A percentile compares a stretch with the other conserved stretches of the same genome.
These are phyloP conservation scores for Marsdenia floribunda DNA, from an alignment of 257 asterid species.

Conservation along the genomic window DNA sequence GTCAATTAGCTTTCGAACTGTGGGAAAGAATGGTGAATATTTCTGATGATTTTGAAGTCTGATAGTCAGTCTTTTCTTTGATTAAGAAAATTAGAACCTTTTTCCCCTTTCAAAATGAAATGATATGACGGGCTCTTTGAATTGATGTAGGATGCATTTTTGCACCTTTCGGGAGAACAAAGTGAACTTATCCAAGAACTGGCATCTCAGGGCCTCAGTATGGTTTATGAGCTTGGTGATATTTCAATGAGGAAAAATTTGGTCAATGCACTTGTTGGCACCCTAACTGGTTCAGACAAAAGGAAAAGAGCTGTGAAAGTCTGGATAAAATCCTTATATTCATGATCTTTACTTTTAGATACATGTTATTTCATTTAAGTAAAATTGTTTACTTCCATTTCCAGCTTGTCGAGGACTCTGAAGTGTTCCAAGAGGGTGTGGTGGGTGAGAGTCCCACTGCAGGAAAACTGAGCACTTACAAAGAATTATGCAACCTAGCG, in stretches of 20 bases:
- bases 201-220: constrained; percentile 99
- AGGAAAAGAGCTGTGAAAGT: constrained; percentile 96
- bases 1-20: neutral
- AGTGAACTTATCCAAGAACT: constrained; percentile 93
- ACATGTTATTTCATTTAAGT: neutral
- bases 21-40: neutral
- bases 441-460: constrained; percentile 95
- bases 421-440: constrained; percentile 88
- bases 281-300: constrained; percentile 97
- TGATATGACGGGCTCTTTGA: neutral
- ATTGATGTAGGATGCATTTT: constrained; percentile 82
- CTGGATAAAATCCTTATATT: constrained; percentile 21
- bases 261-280: constrained; percentile 94
- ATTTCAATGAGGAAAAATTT: constrained; percentile 77
- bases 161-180: constrained; percentile 88
- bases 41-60: neutral
- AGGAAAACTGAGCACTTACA: constrained; percentile 92
- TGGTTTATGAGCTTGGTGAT: constrained; percentile 95
- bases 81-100: neutral
- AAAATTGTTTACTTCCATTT: constrained; percentile 13
- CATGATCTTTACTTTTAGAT: neutral
- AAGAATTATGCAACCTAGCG: constrained; percentile 94
- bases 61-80: neutral
- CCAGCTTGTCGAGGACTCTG: constrained; percentile 86
- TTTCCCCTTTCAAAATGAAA: neutral